These are phyloP conservation scores for Ophioceras dolichostomum DNA, from an alignment of 2,329 filamentous ascomycete species.

Conservation along the genomic window DNA sequence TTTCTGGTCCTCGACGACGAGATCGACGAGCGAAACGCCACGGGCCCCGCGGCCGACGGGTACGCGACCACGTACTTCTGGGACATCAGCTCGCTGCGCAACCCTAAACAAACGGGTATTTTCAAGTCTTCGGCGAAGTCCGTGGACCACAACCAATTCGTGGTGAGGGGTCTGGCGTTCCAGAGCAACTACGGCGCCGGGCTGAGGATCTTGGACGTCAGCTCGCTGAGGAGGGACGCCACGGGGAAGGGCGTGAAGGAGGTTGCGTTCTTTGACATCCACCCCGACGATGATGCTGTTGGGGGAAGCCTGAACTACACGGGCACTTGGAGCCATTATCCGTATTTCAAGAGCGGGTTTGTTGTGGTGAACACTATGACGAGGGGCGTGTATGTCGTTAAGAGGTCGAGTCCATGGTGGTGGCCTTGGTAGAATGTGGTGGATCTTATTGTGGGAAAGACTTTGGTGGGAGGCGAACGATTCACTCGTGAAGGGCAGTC, in stretches of 20 bases:
- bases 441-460: no score
- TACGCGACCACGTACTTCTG: slow-evolving; percentile 36
- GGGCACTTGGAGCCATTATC: slow-evolving; percentile 31
- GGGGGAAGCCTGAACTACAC: slow-evolving; percentile 22
- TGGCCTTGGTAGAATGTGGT: no score
- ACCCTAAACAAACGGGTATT: slow-evolving; percentile 26
- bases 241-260: slow-evolving; percentile 27
- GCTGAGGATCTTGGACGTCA: slow-evolving; percentile 20
- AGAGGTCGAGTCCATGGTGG: no score
- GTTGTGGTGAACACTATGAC: slow-evolving; percentile 37
- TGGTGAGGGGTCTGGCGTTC: slow-evolving; percentile 24
- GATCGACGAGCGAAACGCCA: slow-evolving; percentile 30
- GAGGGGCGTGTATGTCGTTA: slow-evolving; percentile 23
- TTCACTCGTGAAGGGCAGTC: no score
- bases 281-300: slow-evolving; percentile 31
- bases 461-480: no score
- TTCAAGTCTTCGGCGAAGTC: slow-evolving; percentile 22
- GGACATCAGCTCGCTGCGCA: slow-evolving; percentile 27
- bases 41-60: slow-evolving; percentile 14
- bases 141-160: slow-evolving; percentile 33
- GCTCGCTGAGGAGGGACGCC: slow-evolving; percentile 13
- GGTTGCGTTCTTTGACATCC: slow-evolving; percentile 31
- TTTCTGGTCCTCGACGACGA: slow-evolving; percentile 37
- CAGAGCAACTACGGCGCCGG: slow-evolving; percentile 33
- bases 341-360: slow-evolving; percentile 22